Base-by-base conservation (phyloP, 2,329 filamentous ascomycete species). In the Alternaria sp. region DNA sequence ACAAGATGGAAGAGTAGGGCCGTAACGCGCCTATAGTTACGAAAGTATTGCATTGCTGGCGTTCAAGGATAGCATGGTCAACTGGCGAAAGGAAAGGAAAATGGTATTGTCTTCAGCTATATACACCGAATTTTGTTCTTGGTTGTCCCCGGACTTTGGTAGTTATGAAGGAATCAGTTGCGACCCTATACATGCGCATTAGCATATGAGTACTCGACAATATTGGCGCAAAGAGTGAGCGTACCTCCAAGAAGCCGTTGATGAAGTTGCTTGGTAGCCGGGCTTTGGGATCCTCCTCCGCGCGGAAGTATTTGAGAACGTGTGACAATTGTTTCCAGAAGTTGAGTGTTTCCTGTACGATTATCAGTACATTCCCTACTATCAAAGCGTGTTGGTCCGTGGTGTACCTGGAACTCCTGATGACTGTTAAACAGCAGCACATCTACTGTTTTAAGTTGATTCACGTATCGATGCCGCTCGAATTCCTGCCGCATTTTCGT, bases 251-350 rank as follows among this genome's bases (percentile, higher is more conserved):
- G 85, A 99, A 99, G 54, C 93, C 93, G 73, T 90, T 87, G 84
- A 99, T 96, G 84, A 99, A 99, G 85, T 88, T 96, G 75, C 89
- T 89, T 43, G 95, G 95, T 82, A 97, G 83, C 79, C 88, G 89
- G 73, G 88, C 86, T 71, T 85, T 93, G 80, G 86, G 91, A 81
- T 89, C 93, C 85, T 89, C 93, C 81, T 98, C 94, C 74, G 90
- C 87, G 79, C 94, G 90, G 87, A 98, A 99, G 83, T 97, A 99
- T 75, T 96, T 93, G 88, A 99, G 93, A 73, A 99, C 88, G 81
- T 99, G 96, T 68, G 92, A 92, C 66, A 94, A 87, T 83, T 99
- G 96, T 84, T 97, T 97, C 96, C 96, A 99, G 87, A 92, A 99
- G 85, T 99, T 99, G 86, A 99, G 89, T 57, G 92, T 99, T 87